Conservation (phyloP, 2,329 filamentous ascomycete species). For the Xylaria sp. region DNA sequence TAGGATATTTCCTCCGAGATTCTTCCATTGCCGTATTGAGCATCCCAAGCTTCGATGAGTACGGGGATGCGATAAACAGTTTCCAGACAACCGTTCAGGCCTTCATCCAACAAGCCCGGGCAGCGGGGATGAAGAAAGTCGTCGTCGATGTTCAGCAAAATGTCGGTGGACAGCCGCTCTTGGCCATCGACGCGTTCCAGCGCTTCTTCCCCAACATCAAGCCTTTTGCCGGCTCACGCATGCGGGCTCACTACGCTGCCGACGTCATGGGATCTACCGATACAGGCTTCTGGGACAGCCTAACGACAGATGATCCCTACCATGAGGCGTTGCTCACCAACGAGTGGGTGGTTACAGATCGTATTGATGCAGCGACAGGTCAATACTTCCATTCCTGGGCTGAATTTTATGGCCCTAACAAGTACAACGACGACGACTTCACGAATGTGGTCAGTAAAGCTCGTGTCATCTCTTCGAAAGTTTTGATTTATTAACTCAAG, state of each 20-base stretch:
- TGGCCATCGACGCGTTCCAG: constrained; percentile 40
- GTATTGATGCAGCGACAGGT: constrained; percentile 40
- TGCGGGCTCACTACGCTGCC: constrained; percentile 35
- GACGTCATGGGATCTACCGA: constrained; percentile 37
- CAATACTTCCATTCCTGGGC: constrained; percentile 39
- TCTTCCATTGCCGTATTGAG: constrained; percentile 51
- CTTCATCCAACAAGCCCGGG: constrained; percentile 40
- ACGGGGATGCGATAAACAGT: constrained; percentile 42
- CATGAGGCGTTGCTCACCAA: constrained; percentile 24
- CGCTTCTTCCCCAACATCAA: constrained; percentile 40
- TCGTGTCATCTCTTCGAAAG: not conserved
- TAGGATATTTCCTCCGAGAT: constrained; percentile 41
- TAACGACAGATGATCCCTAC: not conserved
- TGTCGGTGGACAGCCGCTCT: constrained; percentile 32
- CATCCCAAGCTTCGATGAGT: constrained; percentile 52
- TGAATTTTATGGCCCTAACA: constrained; percentile 36
- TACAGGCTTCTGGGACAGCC: constrained; percentile 8
- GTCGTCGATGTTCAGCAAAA: constrained; percentile 44
- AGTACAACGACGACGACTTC: constrained; percentile 33
- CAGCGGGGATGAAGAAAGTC: constrained; percentile 30
- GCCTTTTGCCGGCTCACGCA: constrained; percentile 39
- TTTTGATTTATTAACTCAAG: not conserved
- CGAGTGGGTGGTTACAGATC: constrained; percentile 40
- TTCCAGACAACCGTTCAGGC: constrained; percentile 48
- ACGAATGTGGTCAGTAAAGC: constrained; percentile 33